Conservation (phyloP, 1,284 basidiomycete species). For the Coniferiporia weirii region DNA sequence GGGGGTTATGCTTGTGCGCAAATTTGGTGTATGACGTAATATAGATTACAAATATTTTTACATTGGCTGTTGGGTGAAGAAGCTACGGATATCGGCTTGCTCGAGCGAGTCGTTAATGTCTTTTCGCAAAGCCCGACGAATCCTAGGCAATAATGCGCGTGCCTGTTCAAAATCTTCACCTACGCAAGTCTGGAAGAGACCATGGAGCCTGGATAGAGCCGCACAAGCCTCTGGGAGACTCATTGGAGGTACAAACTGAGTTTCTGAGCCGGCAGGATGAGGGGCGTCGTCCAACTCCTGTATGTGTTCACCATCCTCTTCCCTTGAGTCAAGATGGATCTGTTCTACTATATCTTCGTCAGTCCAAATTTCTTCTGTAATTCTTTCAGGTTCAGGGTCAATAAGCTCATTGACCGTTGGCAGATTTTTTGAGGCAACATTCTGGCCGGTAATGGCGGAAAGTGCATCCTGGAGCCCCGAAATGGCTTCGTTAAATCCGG, state of each 20-base stretch:
- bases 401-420: not conserved
- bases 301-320: conserved; percentile 5
- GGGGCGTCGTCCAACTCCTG: not conserved
- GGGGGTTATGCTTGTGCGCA: not conserved
- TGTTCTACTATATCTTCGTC: conserved; percentile 4
- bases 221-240: not conserved
- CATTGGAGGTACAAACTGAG: not conserved
- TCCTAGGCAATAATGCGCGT: not conserved
- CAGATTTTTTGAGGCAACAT: not conserved
- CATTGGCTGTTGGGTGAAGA: not conserved
- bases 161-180: not conserved
- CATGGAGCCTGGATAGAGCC: not conserved
- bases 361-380: conserved; percentile 5
- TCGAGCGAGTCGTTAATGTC: not conserved
- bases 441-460: not conserved
- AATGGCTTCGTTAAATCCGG: not conserved
- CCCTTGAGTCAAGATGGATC: not conserved
- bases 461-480: not conserved
- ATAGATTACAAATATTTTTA: not conserved
- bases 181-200: not conserved
- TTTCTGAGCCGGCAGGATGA: too few relatives aligned
- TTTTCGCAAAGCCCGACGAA: not conserved
- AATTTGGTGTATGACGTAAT: not conserved
- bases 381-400: not conserved
- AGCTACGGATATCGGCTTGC: not conserved